Evolutionary conservation across 805 yeast species (phyloP).

Genomic region (Metahyphopichia silvanorum): DNA sequence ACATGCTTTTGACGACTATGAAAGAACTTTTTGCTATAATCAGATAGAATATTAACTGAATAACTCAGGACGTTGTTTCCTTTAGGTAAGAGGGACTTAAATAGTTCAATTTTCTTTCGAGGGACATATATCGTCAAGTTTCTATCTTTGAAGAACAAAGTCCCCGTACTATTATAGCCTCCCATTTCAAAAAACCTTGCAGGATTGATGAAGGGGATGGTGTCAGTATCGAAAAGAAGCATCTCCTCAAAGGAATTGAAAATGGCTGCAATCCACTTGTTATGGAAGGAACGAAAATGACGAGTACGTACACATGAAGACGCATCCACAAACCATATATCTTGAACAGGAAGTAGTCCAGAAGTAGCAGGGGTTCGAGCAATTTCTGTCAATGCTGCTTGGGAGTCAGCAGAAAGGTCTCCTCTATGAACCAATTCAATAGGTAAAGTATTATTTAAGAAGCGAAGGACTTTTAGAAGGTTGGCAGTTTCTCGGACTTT

Average conservation of each 20-base stretch:
- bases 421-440: constrained; percentile 12
- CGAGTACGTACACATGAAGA: background rate
- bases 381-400: constrained; percentile 2
- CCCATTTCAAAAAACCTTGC: constrained; percentile 11
- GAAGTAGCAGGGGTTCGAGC: background rate
- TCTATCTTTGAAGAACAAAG: constrained; percentile 13
- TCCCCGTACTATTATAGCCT: constrained; percentile 17
- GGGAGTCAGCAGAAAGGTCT: constrained; percentile 4
- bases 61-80: background rate
- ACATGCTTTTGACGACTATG: constrained; percentile 13
- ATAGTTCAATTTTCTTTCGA: background rate
- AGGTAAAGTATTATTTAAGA: constrained; percentile 13
- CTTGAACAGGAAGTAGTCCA: background rate
- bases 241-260: constrained; percentile 18
- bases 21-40: constrained; percentile 18
- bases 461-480: constrained; percentile 9
- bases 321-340: background rate
- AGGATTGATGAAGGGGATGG: constrained; percentile 11
- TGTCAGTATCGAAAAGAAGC: constrained; percentile 17
- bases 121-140: background rate
- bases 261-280: constrained; percentile 13
- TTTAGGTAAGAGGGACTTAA: constrained; percentile 1
- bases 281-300: constrained; percentile 3
- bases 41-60: background rate
- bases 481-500: background rate